Evolutionary conservation across 75 land plant genomes (phyloP).

Genomic region (Picea glauca): DNA sequence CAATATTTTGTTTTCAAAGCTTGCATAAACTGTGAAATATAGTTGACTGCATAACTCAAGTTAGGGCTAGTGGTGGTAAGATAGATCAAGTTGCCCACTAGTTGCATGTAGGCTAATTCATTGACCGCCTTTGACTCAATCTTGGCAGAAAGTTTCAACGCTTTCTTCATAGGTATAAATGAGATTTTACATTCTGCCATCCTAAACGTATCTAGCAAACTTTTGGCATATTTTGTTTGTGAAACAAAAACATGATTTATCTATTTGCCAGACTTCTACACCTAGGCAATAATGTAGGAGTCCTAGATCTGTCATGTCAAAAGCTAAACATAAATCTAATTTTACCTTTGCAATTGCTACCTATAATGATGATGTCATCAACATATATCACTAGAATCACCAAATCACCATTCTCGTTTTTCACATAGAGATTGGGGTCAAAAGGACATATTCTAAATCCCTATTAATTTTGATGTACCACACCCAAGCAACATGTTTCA

Average conservation of each 20-base stretch:
- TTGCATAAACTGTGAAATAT: neutral
- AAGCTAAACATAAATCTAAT: neutral
- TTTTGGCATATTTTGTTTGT: neutral
- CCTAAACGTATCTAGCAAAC: neutral
- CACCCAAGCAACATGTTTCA: too few relatives aligned
- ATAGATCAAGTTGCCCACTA: neutral
- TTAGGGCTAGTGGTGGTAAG: slow-evolving; percentile 4
- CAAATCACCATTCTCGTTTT: too few relatives aligned
- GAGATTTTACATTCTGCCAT: neutral
- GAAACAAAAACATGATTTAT: too few relatives aligned
- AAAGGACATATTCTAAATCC: too few relatives aligned
- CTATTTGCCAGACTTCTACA: too few relatives aligned
- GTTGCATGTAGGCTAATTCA: too few relatives aligned
- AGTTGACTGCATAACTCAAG: neutral
- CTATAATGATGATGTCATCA: slow-evolving; percentile 2
- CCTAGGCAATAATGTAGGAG: too few relatives aligned
- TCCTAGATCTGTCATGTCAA: neutral
- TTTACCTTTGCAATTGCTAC: neutral
- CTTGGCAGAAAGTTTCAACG: neutral
- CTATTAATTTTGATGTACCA: too few relatives aligned
- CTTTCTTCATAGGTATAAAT: neutral
- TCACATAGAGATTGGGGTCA: too few relatives aligned
- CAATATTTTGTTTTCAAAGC: neutral
- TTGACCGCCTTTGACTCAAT: too few relatives aligned
- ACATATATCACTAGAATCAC: neutral